Evolutionary conservation across 192 early-diverging fungal species (phyloP), one percentile per base, ranked within the genome.

Genomic region (Umbelopsis vinacea): DNA sequence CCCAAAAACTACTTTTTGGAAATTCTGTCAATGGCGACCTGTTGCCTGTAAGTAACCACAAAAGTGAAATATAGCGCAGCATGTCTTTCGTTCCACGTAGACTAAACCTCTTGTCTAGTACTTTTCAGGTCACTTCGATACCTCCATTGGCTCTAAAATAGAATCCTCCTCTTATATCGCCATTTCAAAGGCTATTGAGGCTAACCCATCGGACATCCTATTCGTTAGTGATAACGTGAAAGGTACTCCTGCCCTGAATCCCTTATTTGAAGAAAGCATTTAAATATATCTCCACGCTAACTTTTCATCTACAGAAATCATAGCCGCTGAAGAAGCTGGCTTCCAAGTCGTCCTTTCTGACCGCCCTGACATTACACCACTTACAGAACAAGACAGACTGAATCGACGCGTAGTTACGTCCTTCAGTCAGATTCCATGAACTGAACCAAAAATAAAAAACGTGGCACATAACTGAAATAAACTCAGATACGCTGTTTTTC

Each of bases 221-320:
- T 99, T 99, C 83, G 77, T 98, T n/a, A 94, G 91, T 52, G 97
- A 99, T 72, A 96, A 93, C 74, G 85, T 94, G 68, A 84, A 90
- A 33, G 93, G 90, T 88, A 82, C 48, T 53, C 46, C 48, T 50
- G 4, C 9, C 48, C 6, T 67, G 29, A 3, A 40, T 9, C 11
- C 15, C 24, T 26, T 15, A 29, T 29, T n/a, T 17, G 4, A 2
- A 33, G 43, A 35, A 71, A 48, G n/a, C 43, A 47, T 35, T 3
- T 66, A 11, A 19, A 29, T 2, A 15, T 68, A 35, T 67, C 38
- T 38, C 17, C 40, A 43, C 6, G 40, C 11, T 43, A 43, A 52
- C 67, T 40, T 57, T 67, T 52, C 46, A 67, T 76, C 26, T 47
- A 37, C 74, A 89, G 96, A 97, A 84, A 91, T 93, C 29, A 72